A percentile compares a stretch with the other conserved stretches of the same genome.
phyloP scores from a whole-genome alignment of 768 basidiomycete species.

The Phanerochaete sordida region DNA sequence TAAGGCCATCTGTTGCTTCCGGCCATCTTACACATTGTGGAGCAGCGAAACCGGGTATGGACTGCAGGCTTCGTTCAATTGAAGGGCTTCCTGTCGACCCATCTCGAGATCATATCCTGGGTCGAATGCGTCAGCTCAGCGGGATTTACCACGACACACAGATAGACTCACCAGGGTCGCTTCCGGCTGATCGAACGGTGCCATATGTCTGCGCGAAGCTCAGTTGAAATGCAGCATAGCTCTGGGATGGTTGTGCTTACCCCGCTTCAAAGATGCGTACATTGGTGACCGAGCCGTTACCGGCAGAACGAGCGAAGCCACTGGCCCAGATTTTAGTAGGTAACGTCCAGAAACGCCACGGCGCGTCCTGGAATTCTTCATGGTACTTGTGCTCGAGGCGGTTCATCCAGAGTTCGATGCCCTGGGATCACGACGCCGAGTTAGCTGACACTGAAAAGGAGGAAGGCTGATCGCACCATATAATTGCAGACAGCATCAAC shows the following conservation, averaged over 20 bases:
- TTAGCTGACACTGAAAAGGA: neutral
- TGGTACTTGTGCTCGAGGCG: constrained; percentile 37
- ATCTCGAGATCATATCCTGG: constrained; percentile 7
- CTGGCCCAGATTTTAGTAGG: constrained; percentile 36
- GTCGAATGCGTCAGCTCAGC: neutral
- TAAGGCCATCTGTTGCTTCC: too few species aligned
- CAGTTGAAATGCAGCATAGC: neutral
- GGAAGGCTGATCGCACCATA: constrained; percentile 23
- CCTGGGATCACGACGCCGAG: constrained; percentile 22
- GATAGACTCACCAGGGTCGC: constrained; percentile 2
- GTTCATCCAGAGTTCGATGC: constrained; percentile 40
- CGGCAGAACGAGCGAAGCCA: constrained; percentile 40
- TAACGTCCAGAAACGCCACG: constrained; percentile 29
- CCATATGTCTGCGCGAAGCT: neutral
- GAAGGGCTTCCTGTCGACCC: neutral
- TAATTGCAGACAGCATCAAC: constrained; percentile 38
- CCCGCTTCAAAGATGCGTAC: constrained; percentile 49
- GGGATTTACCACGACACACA: neutral
- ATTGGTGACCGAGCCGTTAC: constrained; percentile 42
- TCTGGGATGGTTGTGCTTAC: neutral
- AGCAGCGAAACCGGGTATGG: too few species aligned
- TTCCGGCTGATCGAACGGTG: constrained; percentile 8
- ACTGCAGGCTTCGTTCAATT: too few species aligned
- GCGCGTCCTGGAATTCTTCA: constrained; percentile 31
- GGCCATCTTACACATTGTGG: too few species aligned